Base-by-base conservation (phyloP, 352 stramenopile genomes). In the Phytopythium aichiense region DNA sequence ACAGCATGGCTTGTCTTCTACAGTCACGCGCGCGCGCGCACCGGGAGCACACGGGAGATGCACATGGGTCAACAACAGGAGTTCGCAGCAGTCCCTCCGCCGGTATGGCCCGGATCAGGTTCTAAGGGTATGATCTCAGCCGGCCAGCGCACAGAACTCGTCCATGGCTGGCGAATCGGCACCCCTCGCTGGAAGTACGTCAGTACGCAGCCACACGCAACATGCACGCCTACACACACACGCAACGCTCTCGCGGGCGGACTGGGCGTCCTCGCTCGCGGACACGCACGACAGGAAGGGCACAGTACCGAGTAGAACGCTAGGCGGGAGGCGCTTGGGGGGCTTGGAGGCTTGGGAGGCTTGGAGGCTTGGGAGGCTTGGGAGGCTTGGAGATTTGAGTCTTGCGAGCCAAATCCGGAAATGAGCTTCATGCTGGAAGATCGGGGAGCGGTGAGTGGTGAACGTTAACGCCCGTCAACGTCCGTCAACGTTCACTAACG, bases 51-150 rank as follows among this genome's bases (percentile, higher is more conserved):
- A 37, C 13, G 48, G 55, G 33, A 58, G 46, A 70, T 42, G 66
- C 43, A 73, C 30, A 43, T 15, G 48, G 67, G 33, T 49, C 52
- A 76, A 55, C 37, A 69, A 72, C 60, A 76, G 52, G 23, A 16
- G 48, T 54, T 33, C 50, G 28, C 75, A 79, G 75, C 71, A 80
- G 71, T 84, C 68, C 76, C 76, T 84, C 73, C 76, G 73, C 76
- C 73, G 74, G 77, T 77, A 79, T 74, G 67, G 81, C 20, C 77
- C 77, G 72, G 77, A 81, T 87, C 75, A 84, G 75, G 77, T 84
- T 75, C 64, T 73, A 79, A 87, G 73, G 73, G 73, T 84, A 56
- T 84, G 23, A 79, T 84, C 75, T 84, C 77, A 84, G 75, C 73
- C 75, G 61, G 63, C 60, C 65, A 73, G 67, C 73, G 55, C 68